Evolutionary conservation across 768 basidiomycete genomes (phyloP), one percentile per base, ranked within the genome.

Genomic region (Hirschioporus abietinus): DNA sequence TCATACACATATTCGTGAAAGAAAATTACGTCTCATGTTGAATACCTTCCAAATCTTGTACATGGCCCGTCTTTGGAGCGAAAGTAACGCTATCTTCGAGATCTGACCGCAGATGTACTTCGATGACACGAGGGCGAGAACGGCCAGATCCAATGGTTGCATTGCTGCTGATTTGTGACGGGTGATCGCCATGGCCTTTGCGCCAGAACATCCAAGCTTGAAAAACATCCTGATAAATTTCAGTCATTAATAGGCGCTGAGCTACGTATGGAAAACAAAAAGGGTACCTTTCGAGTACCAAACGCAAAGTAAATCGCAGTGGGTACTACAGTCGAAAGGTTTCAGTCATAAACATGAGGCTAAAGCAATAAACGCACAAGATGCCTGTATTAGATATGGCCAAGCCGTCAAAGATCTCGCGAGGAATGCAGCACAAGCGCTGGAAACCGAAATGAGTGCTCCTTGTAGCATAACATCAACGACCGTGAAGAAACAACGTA

Each of bases 401-500:
- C 60, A 61, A 3, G 60, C 60, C 24, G 25, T 61, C 15, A 34
- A 17, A 3, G 60, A 61, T 24, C 30, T 25, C 17, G 60, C 60
- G 12, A 61, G 30, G 60, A 61, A 61, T 15, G 60, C 60, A 17
- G 60, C 60, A 23, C 60, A 61, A 1, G 30, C 60, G 23, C 60
- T 61, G 20, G 10, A 61, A 25, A 18, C 12, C 6, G 1, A 61
- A 61, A 23, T 61, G 60, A 61, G 42, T 52, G 2, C 12, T 52
- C 42, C 20, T 52, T 52, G 42, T 52, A 12, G 15, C 12, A 6
- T 52, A 3, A 20, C 4, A 52, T 3, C 23, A 1, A 61, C 12
- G 3, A 7, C 15, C 12, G 60, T 15, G 3, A 34, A 4, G 60
- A 6, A 61, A 34, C 30, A 25, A 61, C 60, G 24, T 24, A 61